Evolutionary conservation across 305 asterid species (phyloP), one percentile per base, ranked within the genome.

Genomic region (Solanum chacoense): DNA sequence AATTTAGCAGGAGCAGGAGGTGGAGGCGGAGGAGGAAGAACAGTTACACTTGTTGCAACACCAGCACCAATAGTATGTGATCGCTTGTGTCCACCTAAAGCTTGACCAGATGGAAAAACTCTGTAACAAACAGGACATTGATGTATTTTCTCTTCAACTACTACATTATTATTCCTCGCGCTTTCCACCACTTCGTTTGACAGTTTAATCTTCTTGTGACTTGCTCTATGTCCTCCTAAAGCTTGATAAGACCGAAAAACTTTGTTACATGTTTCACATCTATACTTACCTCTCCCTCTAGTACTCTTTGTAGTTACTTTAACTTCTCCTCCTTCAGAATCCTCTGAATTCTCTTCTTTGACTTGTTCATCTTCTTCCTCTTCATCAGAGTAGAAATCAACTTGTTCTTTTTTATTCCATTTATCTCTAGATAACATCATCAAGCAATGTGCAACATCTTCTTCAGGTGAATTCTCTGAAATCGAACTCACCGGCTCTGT

Each of bases 71-170:
- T 42, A 83, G 90, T 93, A 92, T 96, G 98, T 31, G 99, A 92
- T 88, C 99, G 92, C 85, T 96, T 97, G 86, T 97, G 99, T 36
- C 99, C 99, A 16, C 99, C 99, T 29, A 97, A 96, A 0, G 99
- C 99, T 88, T 96, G 98, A 28, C 98, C 99, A 1, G 99, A 97
- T 16, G 96, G 42, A 90, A 97, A 97, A 79, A 96, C 90, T 91
- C 97, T 91, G 73, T 87, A 90, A 83, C 99, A 97, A 88, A 93
- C 91, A 4, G 98, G 98, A 91, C 99, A 97, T 85, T 95, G 91
- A 50, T 97, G 98, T 65, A 88, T 37, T 85, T 92, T 97, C 92
- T 91, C 94, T 89, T 38, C 93, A 87, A 24, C 26, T 28, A 24
- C 87, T 73, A 40, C 28, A 31, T 42, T 42, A 28, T 72, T 71